These are phyloP conservation scores for Athelia psychrophila DNA, from an alignment of 1,284 basidiomycete species.

Conservation along the genomic window DNA sequence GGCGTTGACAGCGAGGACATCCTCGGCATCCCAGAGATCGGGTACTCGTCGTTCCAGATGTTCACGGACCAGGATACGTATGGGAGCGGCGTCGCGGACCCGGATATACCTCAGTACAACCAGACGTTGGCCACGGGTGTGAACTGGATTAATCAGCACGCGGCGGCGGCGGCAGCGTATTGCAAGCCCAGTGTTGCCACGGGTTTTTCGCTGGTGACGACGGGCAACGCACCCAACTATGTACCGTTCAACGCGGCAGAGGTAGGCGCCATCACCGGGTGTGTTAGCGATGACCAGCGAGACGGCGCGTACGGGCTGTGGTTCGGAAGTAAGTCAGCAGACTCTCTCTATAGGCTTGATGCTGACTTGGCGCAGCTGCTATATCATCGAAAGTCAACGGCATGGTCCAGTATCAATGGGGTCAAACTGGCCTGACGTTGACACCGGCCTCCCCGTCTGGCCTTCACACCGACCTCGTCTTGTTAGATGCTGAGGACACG, in stretches of 20 bases:
- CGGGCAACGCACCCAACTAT: slow-evolving; percentile 46
- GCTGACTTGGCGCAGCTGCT: slow-evolving; percentile 17
- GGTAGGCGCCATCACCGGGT: slow-evolving; percentile 28
- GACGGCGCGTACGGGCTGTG: slow-evolving; percentile 51
- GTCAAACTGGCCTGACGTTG: slow-evolving; percentile 44
- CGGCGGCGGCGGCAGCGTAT: slow-evolving; percentile 40
- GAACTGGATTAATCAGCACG: slow-evolving; percentile 54
- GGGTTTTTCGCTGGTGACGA: slow-evolving; percentile 62
- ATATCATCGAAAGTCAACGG: slow-evolving; percentile 43
- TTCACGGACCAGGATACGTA: slow-evolving; percentile 68
- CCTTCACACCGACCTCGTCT: slow-evolving; percentile 30
- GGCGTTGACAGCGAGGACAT: slow-evolving; percentile 71
- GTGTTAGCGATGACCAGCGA: slow-evolving; percentile 49
- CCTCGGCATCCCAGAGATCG: slow-evolving; percentile 50
- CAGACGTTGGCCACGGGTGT: slow-evolving; percentile 47
- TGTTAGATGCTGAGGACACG: slow-evolving; percentile 30
- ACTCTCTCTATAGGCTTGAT: slow-evolving; percentile 1
- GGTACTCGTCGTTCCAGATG: slow-evolving; percentile 56
- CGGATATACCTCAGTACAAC: slow-evolving; percentile 45
- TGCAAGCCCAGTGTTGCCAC: slow-evolving; percentile 54
- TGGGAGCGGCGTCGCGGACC: slow-evolving; percentile 34
- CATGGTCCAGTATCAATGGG: slow-evolving; percentile 62
- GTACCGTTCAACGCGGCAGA: slow-evolving; percentile 46
- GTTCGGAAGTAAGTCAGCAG: slow-evolving; percentile 36
- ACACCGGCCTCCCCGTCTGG: slow-evolving; percentile 37